Evolutionary conservation across 331 rosid species (phyloP).

Genomic region (Pyrus hybrid): DNA sequence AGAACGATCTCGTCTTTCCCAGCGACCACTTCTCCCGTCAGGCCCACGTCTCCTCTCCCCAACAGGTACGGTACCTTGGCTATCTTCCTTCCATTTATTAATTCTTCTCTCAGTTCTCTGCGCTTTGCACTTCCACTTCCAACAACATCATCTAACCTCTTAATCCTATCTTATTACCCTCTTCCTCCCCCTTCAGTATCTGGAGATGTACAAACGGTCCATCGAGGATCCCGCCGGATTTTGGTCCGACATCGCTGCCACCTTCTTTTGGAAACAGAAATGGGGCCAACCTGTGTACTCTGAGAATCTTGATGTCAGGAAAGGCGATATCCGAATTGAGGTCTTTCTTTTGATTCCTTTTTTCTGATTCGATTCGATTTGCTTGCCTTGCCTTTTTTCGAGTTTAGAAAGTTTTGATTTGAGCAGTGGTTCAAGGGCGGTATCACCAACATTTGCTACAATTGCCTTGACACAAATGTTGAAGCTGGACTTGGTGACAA

Average conservation of each 20-base stretch:
- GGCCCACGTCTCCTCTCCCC: slow-evolving; percentile 67
- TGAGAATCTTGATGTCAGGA: slow-evolving; percentile 72
- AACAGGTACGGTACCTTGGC: slow-evolving; percentile 52
- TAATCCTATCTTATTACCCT: not conserved
- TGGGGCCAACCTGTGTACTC: slow-evolving; percentile 55
- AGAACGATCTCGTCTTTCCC: slow-evolving; percentile 52
- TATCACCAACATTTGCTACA: slow-evolving; percentile 77
- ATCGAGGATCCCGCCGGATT: slow-evolving; percentile 82
- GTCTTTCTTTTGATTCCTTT: slow-evolving; percentile 22
- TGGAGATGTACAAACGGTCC: slow-evolving; percentile 78
- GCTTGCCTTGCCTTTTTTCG: not conserved
- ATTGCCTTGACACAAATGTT: slow-evolving; percentile 77
- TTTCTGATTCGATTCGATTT: not conserved
- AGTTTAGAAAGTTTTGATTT: not conserved
- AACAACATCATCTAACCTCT: not conserved
- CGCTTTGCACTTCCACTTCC: not conserved
- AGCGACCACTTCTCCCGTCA: slow-evolving; percentile 38
- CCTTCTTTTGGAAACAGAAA: slow-evolving; percentile 65
- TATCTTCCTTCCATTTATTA: too few species aligned
- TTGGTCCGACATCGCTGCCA: slow-evolving; percentile 84
- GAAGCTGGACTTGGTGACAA: slow-evolving; percentile 81
- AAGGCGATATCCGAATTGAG: slow-evolving; percentile 72
- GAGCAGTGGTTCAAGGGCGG: slow-evolving; percentile 97
- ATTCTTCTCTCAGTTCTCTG: not conserved
- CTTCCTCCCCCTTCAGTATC: slow-evolving; percentile 32